Evolutionary conservation across 2,329 filamentous ascomycete species (phyloP), one percentile per base, ranked within the genome.

Genomic region (Talaromyces atroroseus): DNA sequence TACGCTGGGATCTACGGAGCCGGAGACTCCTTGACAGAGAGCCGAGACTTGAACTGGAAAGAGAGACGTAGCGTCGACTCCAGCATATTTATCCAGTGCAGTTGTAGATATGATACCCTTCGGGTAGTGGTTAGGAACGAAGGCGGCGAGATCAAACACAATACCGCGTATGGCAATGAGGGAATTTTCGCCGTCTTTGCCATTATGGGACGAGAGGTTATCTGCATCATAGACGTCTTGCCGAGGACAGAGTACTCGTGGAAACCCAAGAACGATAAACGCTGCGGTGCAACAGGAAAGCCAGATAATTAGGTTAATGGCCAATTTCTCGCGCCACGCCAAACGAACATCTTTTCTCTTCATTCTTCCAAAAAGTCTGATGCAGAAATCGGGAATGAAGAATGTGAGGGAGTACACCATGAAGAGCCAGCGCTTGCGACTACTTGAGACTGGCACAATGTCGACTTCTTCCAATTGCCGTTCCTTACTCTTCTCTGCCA

Each of bases 301-400:
- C 94, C 95, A 99, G 69, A 99, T 99, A 68, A 97, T 82, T 71
- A 99, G 80, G 78, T 99, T 99, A 80, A 99, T 99, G 54, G 94
- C 92, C 58, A 99, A 72, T 79, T 99, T 99, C 72, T 99, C 94
- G 68, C 94, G 83, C 94, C 94, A 99, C 0, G 94, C 94, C 70
- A 88, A 81, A 23, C 92, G 88, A 8, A 99, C 85, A 71, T 99
- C 94, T 69, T 95, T 95, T 59, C 94, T 89, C 58, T 88, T 82
- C 87, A 96, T 96, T 52, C 88, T 82, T 21, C 92, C 92, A 42
- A 95, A 59, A 64, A 80, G 79, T 54, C 84, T 83, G 68, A 97
- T 88, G 45, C 87, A 66, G 64, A 96, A 88, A 68, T 96, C 92
- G 5, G 94, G 94, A 47, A 96, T 77, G 63, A 86, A 90, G 79